Evolutionary conservation across 1,284 basidiomycete species (phyloP), one percentile per base, ranked within the genome.

Genomic region (Inonotus obliquus): DNA sequence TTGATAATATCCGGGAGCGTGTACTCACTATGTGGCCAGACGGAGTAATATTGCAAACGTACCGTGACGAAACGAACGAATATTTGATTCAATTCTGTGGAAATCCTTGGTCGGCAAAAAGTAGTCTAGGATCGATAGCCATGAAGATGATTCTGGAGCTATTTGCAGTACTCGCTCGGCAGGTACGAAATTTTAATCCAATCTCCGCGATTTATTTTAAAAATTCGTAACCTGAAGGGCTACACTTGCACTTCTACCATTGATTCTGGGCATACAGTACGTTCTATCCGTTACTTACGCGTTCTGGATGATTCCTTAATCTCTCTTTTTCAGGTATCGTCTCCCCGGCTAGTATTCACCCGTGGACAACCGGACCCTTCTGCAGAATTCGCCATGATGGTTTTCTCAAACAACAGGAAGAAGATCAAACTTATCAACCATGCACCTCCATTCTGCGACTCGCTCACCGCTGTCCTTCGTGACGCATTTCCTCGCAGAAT

Each of bases 171-270:
- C 71, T 82, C 32, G 74, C 73, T 47, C 59, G 63, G 7, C 62
- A 60, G 63, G 79, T 79, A 65, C 47, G 72, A 71, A 60, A 32
- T 23, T 37, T 59, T 35, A 58, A 23, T 38, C 39, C 38, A 29
- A 45, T 29, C 32, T 29, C 32, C 63, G 41, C 55, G 14, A 60
- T 55, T 41, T 52, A 39, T 45, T 62, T 57, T 39, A 57, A 17
- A 19, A 37, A 21, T 4, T 38, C 9, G 23, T 21, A 17, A 37
- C 14, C 19, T 3, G 10, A 59, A 81, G 79, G 79, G 80, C 6
- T 82, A 78, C 64, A 69, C 73, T 37, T 89, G 86, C 64, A 74
- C 82, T 61, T 81, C 87, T 14, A 80, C 83, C n/a, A 77, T 87
- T 32, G 83, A 83, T 62, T 77, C 80, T 5, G 80, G 79, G 55